Evolutionary conservation across 176 grass and related monocot species (phyloP).

Genomic region (Pharus latifolius): DNA sequence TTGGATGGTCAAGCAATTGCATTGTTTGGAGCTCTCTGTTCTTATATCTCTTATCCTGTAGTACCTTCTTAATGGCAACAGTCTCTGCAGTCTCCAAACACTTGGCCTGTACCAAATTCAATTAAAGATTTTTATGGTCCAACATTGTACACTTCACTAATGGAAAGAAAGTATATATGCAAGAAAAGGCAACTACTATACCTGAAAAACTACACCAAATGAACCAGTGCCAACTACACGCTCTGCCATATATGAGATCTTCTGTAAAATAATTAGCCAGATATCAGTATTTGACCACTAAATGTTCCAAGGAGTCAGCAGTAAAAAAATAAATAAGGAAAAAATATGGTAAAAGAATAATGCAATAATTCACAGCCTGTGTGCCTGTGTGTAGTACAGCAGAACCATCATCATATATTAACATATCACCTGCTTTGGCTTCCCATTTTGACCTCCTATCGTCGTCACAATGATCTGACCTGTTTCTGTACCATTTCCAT

Average conservation of each 20-base stretch:
- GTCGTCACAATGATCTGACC: constrained; percentile 90
- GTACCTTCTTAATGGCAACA: constrained; percentile 91
- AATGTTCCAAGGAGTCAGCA: background rate
- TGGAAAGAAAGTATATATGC: background rate
- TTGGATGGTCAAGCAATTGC: constrained; percentile 85
- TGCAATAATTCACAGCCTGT: background rate
- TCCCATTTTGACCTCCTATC: constrained; percentile 80
- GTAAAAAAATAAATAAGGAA: background rate
- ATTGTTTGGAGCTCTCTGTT: constrained; percentile 95
- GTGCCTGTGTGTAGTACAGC: too few species aligned
- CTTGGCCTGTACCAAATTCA: constrained; percentile 56
- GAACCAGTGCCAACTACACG: constrained; percentile 87
- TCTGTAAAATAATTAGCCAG: constrained; percentile 46
- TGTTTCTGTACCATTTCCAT: constrained; percentile 67
- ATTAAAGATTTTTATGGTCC: constrained; percentile 5
- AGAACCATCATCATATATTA: too few species aligned
- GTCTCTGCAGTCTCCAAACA: constrained; percentile 83
- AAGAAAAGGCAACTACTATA: constrained; percentile 6
- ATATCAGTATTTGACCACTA: constrained; percentile 2
- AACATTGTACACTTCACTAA: background rate
- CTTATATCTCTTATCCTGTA: constrained; percentile 97
- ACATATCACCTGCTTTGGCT: constrained; percentile 80
- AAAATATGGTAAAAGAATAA: background rate
- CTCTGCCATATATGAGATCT: constrained; percentile 96
- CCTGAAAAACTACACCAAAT: constrained; percentile 97